Evolutionary conservation across 1,284 basidiomycete species (phyloP), one percentile per base, ranked within the genome.

Genomic region (Amylostereum areolatum): DNA sequence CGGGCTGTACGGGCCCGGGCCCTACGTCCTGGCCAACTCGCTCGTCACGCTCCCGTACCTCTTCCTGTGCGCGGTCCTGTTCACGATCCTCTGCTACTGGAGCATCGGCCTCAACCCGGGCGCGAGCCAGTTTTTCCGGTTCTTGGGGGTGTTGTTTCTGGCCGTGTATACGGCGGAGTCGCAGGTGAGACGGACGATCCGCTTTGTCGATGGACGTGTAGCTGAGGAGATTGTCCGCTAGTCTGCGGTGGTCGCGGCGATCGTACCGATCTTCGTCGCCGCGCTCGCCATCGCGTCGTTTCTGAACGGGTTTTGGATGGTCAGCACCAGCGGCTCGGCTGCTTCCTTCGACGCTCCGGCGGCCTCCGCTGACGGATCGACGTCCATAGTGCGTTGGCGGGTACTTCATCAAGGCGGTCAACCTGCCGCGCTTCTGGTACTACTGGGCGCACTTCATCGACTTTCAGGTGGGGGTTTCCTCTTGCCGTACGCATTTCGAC

Each of bases 221-320:
- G n/a, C n/a, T n/a, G n/a, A n/a, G n/a, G n/a, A n/a, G n/a, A n/a
- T n/a, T 18, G 11, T 11, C 4, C 25, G n/a, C 34, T 33, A 57
- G 59, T 67, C 69, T 6, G 59, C 78, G 24, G 61, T 84, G 25
- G 62, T 85, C 43, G 74, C 80, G 0, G 69, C 78, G 0, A 44
- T 73, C 9, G 50, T 84, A 1, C 82, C 82, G 0, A 73, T 81
- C 46, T 83, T 84, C 53, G 76, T 84, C 34, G 80, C 80, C 0
- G 73, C 81, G 1, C 67, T 85, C 2, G 81, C 81, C 0, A 66
- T 84, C 3, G 64, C 70, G 18, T 68, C 73, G 2, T 84, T 83
- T 58, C 52, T 76, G 35, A 83, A 83, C 57, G 81, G 81, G 0
- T 76, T 83, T 52, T 83, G 78, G 79, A 83, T 83, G 79, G 69